These are phyloP conservation scores for Nannochloropsis gaditana DNA, from an alignment of 108 stramenopile genomes.

Conservation along the genomic window DNA sequence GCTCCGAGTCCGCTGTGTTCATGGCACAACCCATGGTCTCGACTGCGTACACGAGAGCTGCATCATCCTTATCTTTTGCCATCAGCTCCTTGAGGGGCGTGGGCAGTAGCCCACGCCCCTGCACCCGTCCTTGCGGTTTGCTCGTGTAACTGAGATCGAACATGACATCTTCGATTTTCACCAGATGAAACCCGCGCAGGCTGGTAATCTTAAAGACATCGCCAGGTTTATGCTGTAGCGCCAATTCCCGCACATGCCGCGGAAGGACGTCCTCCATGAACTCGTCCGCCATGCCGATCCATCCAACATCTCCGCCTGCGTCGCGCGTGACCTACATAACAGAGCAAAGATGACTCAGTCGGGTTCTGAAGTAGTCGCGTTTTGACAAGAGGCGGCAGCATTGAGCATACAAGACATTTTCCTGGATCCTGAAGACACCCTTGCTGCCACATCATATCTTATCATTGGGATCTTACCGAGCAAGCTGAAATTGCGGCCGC, in stretches of 20 bases:
- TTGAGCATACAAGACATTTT: no score
- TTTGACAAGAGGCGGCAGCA: neutral
- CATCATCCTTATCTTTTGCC: neutral
- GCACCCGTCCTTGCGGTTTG: neutral
- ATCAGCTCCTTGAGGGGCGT: neutral
- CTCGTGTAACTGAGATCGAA: neutral
- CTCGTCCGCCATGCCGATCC: constrained; percentile 22
- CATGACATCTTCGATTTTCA: constrained; percentile 36
- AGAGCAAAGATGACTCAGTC: neutral
- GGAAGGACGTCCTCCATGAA: constrained; percentile 40
- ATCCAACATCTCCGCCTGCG: constrained; percentile 24
- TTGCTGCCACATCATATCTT: neutral
- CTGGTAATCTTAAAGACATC: constrained; percentile 37
- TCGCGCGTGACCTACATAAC: neutral
- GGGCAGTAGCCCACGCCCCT: neutral
- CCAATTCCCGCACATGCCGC: constrained; percentile 27
- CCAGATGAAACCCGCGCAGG: constrained; percentile 42
- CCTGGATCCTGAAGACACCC: no score
- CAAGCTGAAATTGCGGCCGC: neutral
- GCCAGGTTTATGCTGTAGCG: constrained; percentile 48
- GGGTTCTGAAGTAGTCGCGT: neutral
- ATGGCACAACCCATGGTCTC: constrained; percentile 94
- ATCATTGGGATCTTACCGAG: constrained; percentile 10
- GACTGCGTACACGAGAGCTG: constrained; percentile 45
- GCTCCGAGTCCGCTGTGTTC: constrained; percentile 92